Conservation (phyloP, 192 early-diverging fungal genomes). For the Obelidium mucronatum region DNA sequence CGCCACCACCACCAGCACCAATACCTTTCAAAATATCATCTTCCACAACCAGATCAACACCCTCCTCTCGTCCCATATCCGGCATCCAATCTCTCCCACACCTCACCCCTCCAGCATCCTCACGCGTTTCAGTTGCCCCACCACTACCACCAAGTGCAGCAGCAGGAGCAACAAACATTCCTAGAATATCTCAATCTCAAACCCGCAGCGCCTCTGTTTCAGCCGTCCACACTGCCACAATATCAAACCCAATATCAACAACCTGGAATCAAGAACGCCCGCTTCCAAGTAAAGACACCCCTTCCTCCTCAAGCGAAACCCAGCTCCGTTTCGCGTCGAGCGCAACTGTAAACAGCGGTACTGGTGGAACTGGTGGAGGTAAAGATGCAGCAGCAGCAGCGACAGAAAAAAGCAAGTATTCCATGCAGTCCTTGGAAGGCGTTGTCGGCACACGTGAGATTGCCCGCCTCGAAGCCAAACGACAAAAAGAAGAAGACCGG, state of each 20-base stretch:
- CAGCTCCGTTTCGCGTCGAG: not conserved
- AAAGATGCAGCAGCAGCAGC: too few relatives aligned
- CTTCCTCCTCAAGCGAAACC: not conserved
- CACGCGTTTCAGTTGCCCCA: not conserved
- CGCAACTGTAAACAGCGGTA: not conserved
- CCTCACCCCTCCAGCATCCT: not conserved
- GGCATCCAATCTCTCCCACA: not conserved
- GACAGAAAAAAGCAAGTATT: too few relatives aligned
- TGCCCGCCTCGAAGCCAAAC: not conserved
- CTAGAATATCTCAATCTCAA: too few relatives aligned
- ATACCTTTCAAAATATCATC: not conserved
- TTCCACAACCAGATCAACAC: not conserved
- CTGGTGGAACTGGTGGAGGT: too few relatives aligned
- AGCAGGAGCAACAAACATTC: too few relatives aligned
- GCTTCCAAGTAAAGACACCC: too few relatives aligned
- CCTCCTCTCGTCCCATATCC: too few relatives aligned
- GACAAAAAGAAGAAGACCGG: not conserved
- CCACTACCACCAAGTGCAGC: too few relatives aligned
- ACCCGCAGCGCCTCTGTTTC: not conserved
- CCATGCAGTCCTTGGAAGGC: too few relatives aligned
- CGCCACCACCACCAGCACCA: not conserved
- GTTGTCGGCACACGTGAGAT: not conserved
- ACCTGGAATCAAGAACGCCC: not conserved
- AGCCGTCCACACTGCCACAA: not conserved
- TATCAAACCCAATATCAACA: not conserved